These are phyloP conservation scores for Crithidia fasciculata DNA, from an alignment of 208 protist species.

Conservation along the genomic window DNA sequence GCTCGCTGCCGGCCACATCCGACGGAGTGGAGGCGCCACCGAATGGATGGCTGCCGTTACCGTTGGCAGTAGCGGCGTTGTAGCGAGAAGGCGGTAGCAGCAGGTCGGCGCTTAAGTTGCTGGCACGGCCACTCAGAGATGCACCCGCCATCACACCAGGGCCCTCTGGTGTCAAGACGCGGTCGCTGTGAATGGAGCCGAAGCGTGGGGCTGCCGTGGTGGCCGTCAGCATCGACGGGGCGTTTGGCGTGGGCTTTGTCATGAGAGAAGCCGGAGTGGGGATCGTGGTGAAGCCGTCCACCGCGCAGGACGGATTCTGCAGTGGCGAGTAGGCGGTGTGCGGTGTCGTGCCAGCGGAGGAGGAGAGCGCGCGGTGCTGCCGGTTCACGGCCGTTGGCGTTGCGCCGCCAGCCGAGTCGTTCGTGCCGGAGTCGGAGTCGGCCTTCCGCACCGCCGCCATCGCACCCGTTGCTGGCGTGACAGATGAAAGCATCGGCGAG, in stretches of 20 bases:
- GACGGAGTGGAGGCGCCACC: slow-evolving; percentile 4
- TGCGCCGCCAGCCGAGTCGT: not conserved
- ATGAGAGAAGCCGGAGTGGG: not conserved
- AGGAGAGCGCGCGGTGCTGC: not conserved
- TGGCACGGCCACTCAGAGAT: not conserved
- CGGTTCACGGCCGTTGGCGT: not conserved
- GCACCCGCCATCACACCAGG: not conserved
- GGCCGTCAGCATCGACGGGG: not conserved
- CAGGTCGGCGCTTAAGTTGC: not conserved
- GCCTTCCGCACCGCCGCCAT: not conserved
- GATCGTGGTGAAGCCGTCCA: not conserved
- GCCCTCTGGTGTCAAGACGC: not conserved
- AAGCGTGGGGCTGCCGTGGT: not conserved
- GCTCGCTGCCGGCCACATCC: slow-evolving; percentile 26
- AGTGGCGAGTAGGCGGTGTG: slow-evolving; percentile 1
- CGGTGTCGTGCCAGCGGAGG: slow-evolving; percentile 9
- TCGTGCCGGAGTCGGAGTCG: slow-evolving; percentile 12
- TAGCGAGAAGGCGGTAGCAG: slow-evolving; percentile 17
- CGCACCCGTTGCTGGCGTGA: too few relatives aligned
- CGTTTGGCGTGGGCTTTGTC: not conserved
- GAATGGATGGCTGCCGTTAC: not conserved
- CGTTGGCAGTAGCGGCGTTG: not conserved
- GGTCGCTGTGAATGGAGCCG: slow-evolving; percentile 2
- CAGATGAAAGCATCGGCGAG: not conserved
- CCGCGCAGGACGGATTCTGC: slow-evolving; percentile 3